These are phyloP conservation scores for Xerocomus spinulosus DNA, from an alignment of 768 basidiomycete species.

Conservation along the genomic window DNA sequence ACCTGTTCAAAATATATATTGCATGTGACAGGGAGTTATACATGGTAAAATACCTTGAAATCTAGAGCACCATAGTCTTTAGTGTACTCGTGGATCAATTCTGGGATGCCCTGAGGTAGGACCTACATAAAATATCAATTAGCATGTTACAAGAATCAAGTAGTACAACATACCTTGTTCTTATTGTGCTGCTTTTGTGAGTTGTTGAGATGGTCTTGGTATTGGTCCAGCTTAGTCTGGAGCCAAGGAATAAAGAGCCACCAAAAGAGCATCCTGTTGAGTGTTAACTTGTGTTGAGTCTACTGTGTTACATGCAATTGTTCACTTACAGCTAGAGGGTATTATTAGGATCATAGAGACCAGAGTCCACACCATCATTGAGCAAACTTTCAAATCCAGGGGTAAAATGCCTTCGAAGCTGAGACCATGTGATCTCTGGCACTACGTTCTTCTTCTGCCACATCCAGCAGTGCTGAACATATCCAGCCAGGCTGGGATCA, in stretches of 20 bases:
- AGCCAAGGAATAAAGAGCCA: constrained; percentile 31
- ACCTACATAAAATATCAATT: constrained; percentile 1
- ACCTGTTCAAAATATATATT: too few species aligned
- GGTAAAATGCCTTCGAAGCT: constrained; percentile 24
- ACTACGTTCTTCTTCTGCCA: constrained; percentile 37
- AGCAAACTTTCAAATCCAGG: constrained; percentile 36
- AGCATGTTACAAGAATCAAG: constrained; percentile 16
- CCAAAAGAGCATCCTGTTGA: too few species aligned
- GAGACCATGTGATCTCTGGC: constrained; percentile 41
- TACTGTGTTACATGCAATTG: neutral
- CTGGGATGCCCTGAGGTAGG: constrained; percentile 38
- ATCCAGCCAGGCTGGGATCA: constrained; percentile 36
- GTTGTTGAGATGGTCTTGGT: constrained; percentile 3
- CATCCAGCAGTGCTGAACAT: constrained; percentile 41
- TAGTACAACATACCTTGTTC: constrained; percentile 3
- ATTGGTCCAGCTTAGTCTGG: constrained; percentile 4
- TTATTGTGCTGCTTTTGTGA: neutral
- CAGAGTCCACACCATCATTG: constrained; percentile 25
- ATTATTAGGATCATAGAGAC: constrained; percentile 28
- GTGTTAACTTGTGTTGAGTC: too few species aligned
- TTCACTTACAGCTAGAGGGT: constrained; percentile 22
- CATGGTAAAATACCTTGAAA: constrained; percentile 33
- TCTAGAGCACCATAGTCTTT: too few species aligned
- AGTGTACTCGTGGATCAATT: constrained; percentile 29
- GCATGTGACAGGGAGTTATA: too few species aligned